Conservation (phyloP, 306 rosid genomes). For the Cucumis hystrix region DNA sequence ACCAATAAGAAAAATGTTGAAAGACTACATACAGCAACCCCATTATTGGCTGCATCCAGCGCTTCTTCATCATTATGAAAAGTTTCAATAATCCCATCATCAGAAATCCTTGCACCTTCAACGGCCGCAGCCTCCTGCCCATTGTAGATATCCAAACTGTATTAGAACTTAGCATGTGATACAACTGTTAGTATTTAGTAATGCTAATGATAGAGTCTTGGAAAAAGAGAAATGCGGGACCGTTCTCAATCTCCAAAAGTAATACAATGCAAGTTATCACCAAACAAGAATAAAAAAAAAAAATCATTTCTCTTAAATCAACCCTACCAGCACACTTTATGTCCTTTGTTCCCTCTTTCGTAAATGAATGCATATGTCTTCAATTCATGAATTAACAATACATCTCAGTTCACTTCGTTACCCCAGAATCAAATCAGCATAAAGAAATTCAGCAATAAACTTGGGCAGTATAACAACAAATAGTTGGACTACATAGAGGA, state of each 20-base stretch:
- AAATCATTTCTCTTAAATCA: too few relatives aligned
- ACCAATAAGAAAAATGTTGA: neutral
- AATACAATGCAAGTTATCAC: neutral
- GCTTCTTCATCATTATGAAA: slow-evolving; percentile 73
- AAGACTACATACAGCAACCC: slow-evolving; percentile 44
- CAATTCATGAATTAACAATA: neutral
- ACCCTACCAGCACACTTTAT: neutral
- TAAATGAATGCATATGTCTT: neutral
- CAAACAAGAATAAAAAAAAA: neutral
- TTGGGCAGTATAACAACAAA: too few relatives aligned
- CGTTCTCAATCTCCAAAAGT: neutral
- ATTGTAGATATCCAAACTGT: neutral
- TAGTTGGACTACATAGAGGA: neutral
- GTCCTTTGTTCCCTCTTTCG: neutral
- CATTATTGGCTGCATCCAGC: slow-evolving; percentile 43
- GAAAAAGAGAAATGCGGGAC: neutral
- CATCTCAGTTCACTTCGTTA: neutral
- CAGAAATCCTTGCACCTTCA: slow-evolving; percentile 49
- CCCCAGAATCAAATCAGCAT: neutral
- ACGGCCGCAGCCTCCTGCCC: slow-evolving; percentile 46
- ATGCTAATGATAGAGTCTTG: neutral
- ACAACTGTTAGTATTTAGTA: neutral
- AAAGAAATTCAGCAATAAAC: neutral
- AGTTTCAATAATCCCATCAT: slow-evolving; percentile 54
- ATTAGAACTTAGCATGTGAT: neutral